Evolutionary conservation across 2,329 filamentous ascomycete genomes (phyloP).

Genomic region (Dactylonectria estremocensis): DNA sequence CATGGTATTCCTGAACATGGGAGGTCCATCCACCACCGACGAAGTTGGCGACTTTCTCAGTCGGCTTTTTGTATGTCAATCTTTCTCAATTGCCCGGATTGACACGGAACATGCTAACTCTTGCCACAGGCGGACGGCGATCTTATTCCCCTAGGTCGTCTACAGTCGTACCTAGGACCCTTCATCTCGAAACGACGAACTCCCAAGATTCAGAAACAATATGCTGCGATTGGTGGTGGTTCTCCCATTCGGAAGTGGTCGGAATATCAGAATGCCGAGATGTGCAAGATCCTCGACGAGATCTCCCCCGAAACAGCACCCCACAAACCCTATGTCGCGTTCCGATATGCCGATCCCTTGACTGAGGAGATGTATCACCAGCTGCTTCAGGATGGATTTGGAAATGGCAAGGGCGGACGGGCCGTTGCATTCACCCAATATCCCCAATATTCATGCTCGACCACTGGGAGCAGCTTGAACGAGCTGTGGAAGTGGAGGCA

Average conservation of each 20-base stretch:
- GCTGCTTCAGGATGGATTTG: conserved; percentile 90
- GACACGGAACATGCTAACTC: conserved; percentile 32
- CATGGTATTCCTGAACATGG: conserved; percentile 99
- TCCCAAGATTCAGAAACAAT: conserved; percentile 97
- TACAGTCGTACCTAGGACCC: conserved; percentile 92
- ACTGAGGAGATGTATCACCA: conserved; percentile 94
- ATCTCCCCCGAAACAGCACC: conserved; percentile 94
- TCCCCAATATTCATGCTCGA: conserved; percentile 98
- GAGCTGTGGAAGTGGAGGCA: conserved; percentile 98
- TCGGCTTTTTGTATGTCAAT: conserved; percentile 84
- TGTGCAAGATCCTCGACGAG: conserved; percentile 97
- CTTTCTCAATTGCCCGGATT: background rate
- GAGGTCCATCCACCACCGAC: conserved; percentile 88
- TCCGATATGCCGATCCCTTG: conserved; percentile 93
- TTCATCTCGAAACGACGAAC: conserved; percentile 89
- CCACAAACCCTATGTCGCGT: conserved; percentile 97
- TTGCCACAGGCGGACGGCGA: conserved; percentile 84
- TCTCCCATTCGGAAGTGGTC: conserved; percentile 99
- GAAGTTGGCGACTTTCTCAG: conserved; percentile 94
- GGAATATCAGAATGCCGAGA: conserved; percentile 91
- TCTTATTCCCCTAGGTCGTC: conserved; percentile 92
- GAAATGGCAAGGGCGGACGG: conserved; percentile 88
- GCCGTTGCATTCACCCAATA: conserved; percentile 99
- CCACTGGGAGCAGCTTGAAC: conserved; percentile 95
- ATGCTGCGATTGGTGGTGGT: conserved; percentile 95